Percentiles rank a stretch among this genome's conserved stretches.
Conservation (phyloP, 306 rosid species). For the Fragaria ananassa region DNA sequence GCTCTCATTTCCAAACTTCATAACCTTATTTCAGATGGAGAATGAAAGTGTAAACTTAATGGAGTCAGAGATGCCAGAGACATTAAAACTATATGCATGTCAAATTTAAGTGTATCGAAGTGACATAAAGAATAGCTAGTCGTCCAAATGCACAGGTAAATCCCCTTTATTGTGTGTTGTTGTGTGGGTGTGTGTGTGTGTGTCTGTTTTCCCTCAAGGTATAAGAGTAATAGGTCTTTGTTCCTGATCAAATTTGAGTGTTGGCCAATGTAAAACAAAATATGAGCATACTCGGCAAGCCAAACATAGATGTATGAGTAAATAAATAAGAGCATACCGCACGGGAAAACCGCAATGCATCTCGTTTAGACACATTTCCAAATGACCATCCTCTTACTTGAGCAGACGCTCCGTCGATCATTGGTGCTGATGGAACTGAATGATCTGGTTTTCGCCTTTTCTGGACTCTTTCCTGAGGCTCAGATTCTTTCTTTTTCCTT, state of each 20-base stretch:
- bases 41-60: neutral
- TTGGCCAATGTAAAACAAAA: neutral
- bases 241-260: neutral
- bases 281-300: neutral
- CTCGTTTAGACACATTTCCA: slow-evolving; percentile 90
- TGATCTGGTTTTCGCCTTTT: slow-evolving; percentile 80
- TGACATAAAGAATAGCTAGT: neutral
- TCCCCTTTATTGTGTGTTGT: neutral
- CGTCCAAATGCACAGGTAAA: neutral
- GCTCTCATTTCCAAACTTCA: slow-evolving; percentile 93
- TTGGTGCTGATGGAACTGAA: slow-evolving; percentile 65
- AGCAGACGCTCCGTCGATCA: slow-evolving; percentile 83
- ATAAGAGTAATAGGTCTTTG: neutral
- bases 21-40: slow-evolving; percentile 47
- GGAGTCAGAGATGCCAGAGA: neutral
- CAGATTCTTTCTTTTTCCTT: slow-evolving; percentile 84
- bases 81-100: neutral
- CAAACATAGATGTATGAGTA: neutral
- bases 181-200: neutral
- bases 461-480: slow-evolving; percentile 67
- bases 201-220: neutral
- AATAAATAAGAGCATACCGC: slow-evolving; percentile 50
- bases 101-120: neutral
- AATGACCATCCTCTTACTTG: slow-evolving; percentile 94
- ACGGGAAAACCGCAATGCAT: slow-evolving; percentile 82